These are phyloP conservation scores for Lepidium africanum DNA, from an alignment of 345 rosid genomes.

Conservation along the genomic window DNA sequence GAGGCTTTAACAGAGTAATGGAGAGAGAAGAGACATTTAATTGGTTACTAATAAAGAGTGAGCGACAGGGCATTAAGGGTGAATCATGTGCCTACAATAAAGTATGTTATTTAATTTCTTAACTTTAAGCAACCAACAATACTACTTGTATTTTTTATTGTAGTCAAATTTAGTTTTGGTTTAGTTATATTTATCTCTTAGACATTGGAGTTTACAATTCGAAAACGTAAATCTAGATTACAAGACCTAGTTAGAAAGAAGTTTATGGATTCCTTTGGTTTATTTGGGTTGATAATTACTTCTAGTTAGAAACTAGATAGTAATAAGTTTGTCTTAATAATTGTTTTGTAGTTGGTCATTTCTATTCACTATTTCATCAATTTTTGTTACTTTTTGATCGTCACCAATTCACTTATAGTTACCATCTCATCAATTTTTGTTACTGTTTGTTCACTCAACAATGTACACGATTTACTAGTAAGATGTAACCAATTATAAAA, in stretches of 20 bases:
- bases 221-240: background rate
- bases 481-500: too few relatives aligned
- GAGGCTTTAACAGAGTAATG: constrained; percentile 13
- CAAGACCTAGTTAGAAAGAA: background rate
- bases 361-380: background rate
- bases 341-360: background rate
- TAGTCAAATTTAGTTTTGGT: background rate
- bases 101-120: constrained; percentile 7
- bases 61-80: constrained; percentile 26
- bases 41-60: constrained; percentile 13
- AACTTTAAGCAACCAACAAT: constrained; percentile 19
- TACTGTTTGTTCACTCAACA: too few relatives aligned
- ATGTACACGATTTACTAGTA: too few relatives aligned
- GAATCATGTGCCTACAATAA: constrained; percentile 26
- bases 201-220: background rate
- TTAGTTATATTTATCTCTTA: background rate
- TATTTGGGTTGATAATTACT: background rate
- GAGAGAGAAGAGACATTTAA: background rate
- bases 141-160: background rate
- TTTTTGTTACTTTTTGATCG: background rate
- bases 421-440: too few relatives aligned
- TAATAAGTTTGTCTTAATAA: background rate
- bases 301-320: background rate
- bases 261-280: background rate
- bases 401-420: too few relatives aligned